phyloP scores from a whole-genome alignment of 2,329 filamentous ascomycete species.

The Phialophora tarda region DNA sequence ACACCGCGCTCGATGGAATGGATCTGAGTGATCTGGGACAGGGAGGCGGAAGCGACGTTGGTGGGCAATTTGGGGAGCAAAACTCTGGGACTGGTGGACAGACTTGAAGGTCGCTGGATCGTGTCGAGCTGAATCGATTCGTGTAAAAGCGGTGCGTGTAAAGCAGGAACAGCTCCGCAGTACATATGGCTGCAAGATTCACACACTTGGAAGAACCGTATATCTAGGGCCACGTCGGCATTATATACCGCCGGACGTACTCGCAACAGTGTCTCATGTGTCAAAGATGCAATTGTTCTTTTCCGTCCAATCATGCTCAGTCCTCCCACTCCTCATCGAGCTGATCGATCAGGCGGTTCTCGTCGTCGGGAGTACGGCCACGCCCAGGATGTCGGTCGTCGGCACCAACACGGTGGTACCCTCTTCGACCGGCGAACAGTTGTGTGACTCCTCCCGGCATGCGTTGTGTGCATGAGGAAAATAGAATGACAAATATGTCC shows the following conservation, averaged over 20 bases:
- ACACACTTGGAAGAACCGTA: background rate
- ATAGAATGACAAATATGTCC: slow-evolving; percentile 56
- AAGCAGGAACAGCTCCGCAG: background rate
- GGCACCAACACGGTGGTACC: slow-evolving; percentile 45
- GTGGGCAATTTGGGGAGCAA: slow-evolving; percentile 29
- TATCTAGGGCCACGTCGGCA: background rate
- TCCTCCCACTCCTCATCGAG: slow-evolving; percentile 93
- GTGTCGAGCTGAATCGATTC: background rate
- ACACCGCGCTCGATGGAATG: slow-evolving; percentile 35
- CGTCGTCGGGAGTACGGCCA: slow-evolving; percentile 69
- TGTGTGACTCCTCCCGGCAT: slow-evolving; percentile 44
- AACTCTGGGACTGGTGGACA: slow-evolving; percentile 15
- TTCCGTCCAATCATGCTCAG: slow-evolving; percentile 12
- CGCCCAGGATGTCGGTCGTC: slow-evolving; percentile 45
- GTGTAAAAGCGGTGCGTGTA: background rate
- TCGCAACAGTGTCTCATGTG: background rate
- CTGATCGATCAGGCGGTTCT: slow-evolving; percentile 93
- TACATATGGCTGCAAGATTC: slow-evolving; percentile 2
- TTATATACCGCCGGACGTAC: background rate
- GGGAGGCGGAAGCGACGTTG: slow-evolving; percentile 21
- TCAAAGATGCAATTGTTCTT: background rate
- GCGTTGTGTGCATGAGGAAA: slow-evolving; percentile 51
- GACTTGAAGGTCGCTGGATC: background rate
- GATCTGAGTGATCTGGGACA: slow-evolving; percentile 29
- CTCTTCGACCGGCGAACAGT: slow-evolving; percentile 42